Conservation (phyloP, 371 early-diverging fungal genomes). For the Mortierella sp. region DNA sequence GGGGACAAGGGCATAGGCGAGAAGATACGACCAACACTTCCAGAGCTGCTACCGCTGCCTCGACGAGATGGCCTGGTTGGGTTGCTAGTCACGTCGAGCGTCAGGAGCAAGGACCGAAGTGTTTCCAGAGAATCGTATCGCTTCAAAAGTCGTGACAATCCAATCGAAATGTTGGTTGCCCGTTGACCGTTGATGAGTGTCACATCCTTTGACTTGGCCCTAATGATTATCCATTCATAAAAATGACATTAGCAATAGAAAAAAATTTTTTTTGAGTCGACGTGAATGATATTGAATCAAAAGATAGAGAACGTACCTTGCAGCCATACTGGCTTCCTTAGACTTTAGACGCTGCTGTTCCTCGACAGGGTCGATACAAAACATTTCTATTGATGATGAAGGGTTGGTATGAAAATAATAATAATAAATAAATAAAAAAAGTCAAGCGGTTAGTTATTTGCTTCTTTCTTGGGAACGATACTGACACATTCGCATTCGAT, state of each 20-base stretch:
- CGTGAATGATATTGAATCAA: too few relatives aligned
- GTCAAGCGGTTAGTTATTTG: background rate
- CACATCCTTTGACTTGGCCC: conserved; percentile 36
- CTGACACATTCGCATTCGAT: background rate
- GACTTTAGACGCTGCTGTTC: conserved; percentile 41
- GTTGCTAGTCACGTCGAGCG: conserved; percentile 16
- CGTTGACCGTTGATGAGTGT: conserved; percentile 33
- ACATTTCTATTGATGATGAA: conserved; percentile 44
- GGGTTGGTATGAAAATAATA: too few relatives aligned
- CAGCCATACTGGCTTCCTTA: conserved; percentile 27
- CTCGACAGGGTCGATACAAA: conserved; percentile 45
- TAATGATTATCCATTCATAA: conserved; percentile 1
- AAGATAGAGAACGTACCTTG: conserved; percentile 19
- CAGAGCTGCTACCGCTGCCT: background rate
- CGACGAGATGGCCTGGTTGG: background rate
- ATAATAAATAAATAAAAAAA: background rate
- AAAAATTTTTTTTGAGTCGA: too few relatives aligned
- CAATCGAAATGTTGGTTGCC: conserved; percentile 47
- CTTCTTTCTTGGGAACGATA: background rate
- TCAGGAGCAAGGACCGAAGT: conserved; percentile 31
- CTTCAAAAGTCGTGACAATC: conserved; percentile 41
- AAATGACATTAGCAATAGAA: background rate
- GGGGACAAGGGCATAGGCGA: too few relatives aligned
- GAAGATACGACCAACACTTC: background rate
- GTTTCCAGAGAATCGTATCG: conserved; percentile 38